Conservation (phyloP, 768 basidiomycete species). For the Leucosporidium scottii region DNA sequence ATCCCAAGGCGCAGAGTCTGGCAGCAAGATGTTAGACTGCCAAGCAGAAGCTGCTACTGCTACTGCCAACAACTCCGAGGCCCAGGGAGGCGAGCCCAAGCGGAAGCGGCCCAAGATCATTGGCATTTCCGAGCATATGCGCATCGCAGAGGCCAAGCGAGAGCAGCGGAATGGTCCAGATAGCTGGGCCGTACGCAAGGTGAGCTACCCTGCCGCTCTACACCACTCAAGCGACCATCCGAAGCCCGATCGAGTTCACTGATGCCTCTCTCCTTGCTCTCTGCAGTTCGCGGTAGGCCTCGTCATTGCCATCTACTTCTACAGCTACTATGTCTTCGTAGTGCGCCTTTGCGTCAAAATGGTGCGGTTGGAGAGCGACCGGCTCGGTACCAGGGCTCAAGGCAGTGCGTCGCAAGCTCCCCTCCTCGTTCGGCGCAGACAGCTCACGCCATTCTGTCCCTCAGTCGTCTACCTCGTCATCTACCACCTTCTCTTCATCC, state of each 20-base stretch:
- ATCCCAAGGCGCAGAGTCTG: no score
- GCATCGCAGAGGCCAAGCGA: slow-evolving; percentile 14
- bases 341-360: slow-evolving; percentile 25
- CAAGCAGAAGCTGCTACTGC: no score
- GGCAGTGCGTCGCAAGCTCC: slow-evolving; percentile 16
- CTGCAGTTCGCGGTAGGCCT: slow-evolving; percentile 15
- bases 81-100: not conserved
- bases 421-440: not conserved
- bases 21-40: no score
- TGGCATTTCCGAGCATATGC: slow-evolving; percentile 12
- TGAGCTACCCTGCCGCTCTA: not conserved
- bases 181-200: slow-evolving; percentile 26
- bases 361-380: slow-evolving; percentile 12
- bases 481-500: slow-evolving; percentile 27
- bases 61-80: not conserved
- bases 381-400: slow-evolving; percentile 13
- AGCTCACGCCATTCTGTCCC: not conserved
- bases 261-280: not conserved
- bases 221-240: not conserved
- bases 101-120: slow-evolving; percentile 3
- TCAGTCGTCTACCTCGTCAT: slow-evolving; percentile 30
- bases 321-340: slow-evolving; percentile 31
- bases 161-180: slow-evolving; percentile 19
- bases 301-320: slow-evolving; percentile 24
- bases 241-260: not conserved